A percentile compares a stretch with the other conserved stretches of the same genome.
Conservation (phyloP, 2,329 filamentous ascomycete genomes). For the Cladosporium halotolerans region DNA sequence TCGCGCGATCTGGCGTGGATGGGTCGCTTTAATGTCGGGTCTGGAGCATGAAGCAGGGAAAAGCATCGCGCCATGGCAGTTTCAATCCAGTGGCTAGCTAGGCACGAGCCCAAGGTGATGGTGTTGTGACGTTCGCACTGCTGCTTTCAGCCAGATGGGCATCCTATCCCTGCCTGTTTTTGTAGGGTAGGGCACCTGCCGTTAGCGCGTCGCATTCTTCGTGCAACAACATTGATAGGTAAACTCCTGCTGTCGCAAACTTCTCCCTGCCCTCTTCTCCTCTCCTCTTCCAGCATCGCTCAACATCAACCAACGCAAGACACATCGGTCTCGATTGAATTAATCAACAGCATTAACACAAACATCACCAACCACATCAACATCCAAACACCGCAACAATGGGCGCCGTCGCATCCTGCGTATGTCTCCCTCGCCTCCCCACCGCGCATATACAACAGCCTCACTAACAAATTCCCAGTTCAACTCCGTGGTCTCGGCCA, state of each 20-base stretch:
- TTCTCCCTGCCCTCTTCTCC: not conserved
- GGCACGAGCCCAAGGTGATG: not conserved
- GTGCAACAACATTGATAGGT: conserved; percentile 3
- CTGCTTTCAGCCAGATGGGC: not conserved
- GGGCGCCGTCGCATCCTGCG: conserved; percentile 79
- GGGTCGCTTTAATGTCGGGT: not conserved
- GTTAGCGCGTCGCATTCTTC: conserved; percentile 4
- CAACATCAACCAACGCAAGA: conserved; percentile 1
- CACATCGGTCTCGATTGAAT: not conserved
- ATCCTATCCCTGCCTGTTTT: conserved; percentile 2
- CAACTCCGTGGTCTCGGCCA: conserved; percentile 40
- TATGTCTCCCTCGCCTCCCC: conserved; percentile 44
- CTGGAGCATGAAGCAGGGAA: not conserved
- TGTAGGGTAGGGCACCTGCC: not conserved
- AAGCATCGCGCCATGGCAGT: not conserved
- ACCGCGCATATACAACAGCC: not conserved
- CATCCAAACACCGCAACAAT: conserved; percentile 40
- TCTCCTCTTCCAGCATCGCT: not conserved
- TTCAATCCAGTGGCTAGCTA: not conserved
- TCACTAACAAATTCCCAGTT: conserved; percentile 31
- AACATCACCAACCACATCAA: not conserved
- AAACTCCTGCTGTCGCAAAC: not conserved
- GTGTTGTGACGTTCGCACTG: not conserved
- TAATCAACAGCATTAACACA: conserved; percentile 6
- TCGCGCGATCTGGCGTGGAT: not conserved